Evolutionary conservation across 2,329 filamentous ascomycete species (phyloP).

Genomic region (Colletotrichum salicis): DNA sequence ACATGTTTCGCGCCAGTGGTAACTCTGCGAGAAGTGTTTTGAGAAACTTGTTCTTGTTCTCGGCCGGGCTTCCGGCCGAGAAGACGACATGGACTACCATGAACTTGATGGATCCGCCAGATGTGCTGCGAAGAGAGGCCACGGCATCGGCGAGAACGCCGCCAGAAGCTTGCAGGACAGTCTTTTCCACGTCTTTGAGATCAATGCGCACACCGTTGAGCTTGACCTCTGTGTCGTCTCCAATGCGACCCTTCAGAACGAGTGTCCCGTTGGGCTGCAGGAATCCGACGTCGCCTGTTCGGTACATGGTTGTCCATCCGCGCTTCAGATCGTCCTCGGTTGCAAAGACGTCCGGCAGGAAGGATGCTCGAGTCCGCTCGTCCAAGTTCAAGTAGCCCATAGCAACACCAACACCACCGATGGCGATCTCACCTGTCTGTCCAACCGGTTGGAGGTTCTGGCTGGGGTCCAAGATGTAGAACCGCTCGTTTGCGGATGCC

Average conservation of each 20-base stretch:
- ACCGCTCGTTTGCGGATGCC: constrained; percentile 44
- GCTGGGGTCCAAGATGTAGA: constrained; percentile 54
- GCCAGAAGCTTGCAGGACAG: constrained; percentile 36
- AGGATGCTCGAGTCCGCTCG: constrained; percentile 18
- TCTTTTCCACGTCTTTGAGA: constrained; percentile 51
- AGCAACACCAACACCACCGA: constrained; percentile 45
- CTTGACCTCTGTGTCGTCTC: constrained; percentile 57
- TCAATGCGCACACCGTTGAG: constrained; percentile 58
- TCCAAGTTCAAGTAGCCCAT: constrained; percentile 46
- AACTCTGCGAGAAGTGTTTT: constrained; percentile 35
- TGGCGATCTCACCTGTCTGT: constrained; percentile 45
- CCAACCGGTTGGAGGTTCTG: constrained; percentile 50
- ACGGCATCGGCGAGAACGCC: constrained; percentile 38
- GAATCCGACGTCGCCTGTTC: neutral
- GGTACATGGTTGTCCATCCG: neutral
- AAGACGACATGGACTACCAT: constrained; percentile 44
- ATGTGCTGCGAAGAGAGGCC: constrained; percentile 37
- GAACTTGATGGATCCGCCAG: constrained; percentile 27
- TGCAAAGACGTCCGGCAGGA: neutral
- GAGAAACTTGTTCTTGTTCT: constrained; percentile 26
- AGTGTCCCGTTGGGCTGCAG: neutral
- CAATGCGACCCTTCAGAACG: constrained; percentile 48
- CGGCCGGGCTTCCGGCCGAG: neutral
- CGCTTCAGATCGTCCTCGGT: neutral
- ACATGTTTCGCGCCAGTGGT: constrained; percentile 48